phyloP scores from a whole-genome alignment of 768 basidiomycete genomes.

The Dentipellis fragilis region DNA sequence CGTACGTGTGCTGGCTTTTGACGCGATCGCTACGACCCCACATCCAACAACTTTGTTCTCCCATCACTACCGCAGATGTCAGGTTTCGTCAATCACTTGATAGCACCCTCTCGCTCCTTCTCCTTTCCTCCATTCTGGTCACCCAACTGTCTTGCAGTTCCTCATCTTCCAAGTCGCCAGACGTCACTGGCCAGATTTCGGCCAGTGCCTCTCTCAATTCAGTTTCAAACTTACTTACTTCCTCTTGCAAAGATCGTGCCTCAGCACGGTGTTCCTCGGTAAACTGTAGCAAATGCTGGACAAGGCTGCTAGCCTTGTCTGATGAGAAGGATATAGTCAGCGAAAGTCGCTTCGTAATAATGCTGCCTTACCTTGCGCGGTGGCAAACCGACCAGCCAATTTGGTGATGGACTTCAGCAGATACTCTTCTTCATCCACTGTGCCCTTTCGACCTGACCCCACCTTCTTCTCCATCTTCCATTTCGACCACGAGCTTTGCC shows the following conservation, averaged over 20 bases:
- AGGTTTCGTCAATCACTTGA: conserved; percentile 8
- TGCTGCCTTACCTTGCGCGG: conserved; percentile 47
- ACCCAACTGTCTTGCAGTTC: conserved; percentile 12
- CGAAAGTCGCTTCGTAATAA: neutral
- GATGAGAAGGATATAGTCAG: conserved; percentile 4
- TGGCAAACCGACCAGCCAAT: conserved; percentile 50
- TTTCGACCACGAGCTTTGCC: conserved; percentile 71
- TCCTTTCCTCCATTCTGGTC: conserved; percentile 10
- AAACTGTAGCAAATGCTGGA: conserved; percentile 72
- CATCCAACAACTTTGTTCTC: conserved; percentile 7
- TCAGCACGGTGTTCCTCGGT: conserved; percentile 59
- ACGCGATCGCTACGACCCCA: neutral
- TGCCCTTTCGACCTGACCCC: conserved; percentile 86
- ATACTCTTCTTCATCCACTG: conserved; percentile 94
- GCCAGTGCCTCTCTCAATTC: conserved; percentile 50
- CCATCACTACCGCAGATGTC: conserved; percentile 8
- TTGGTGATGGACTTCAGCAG: conserved; percentile 77
- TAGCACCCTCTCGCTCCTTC: conserved; percentile 9
- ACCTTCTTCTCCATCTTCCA: conserved; percentile 80
- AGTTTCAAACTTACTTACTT: conserved; percentile 43
- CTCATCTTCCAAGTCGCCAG: conserved; percentile 24
- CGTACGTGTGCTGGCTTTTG: no score
- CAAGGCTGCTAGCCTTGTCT: conserved; percentile 61
- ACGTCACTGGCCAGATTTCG: conserved; percentile 51
- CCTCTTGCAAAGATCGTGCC: conserved; percentile 52